Evolutionary conservation across 2,329 filamentous ascomycete genomes (phyloP).

Genomic region (Cercospora canescens): DNA sequence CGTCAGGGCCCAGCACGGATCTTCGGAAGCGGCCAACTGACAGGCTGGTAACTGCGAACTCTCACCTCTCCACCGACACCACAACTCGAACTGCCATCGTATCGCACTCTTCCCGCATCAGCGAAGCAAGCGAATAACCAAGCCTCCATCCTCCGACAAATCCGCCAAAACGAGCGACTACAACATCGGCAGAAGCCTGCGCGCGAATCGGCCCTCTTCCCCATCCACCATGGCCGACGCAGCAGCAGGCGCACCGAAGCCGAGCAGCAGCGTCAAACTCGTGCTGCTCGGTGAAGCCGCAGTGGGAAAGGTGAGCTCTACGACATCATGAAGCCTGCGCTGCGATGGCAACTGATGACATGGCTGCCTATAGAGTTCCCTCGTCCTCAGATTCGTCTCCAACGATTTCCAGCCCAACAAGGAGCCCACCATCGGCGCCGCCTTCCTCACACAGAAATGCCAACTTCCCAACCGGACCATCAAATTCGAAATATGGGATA

Average conservation of each 20-base stretch:
- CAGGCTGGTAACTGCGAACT: not conserved
- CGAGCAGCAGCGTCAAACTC: slow-evolving; percentile 99
- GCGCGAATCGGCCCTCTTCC: slow-evolving; percentile 28
- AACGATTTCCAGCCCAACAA: slow-evolving; percentile 99
- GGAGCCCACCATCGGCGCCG: slow-evolving; percentile 97
- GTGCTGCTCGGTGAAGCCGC: slow-evolving; percentile 96
- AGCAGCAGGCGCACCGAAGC: slow-evolving; percentile 66
- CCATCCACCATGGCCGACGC: slow-evolving; percentile 19
- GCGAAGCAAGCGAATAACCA: not conserved
- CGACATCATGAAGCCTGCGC: not conserved
- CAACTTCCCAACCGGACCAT: slow-evolving; percentile 84
- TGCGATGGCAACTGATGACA: slow-evolving; percentile 1
- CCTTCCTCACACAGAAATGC: slow-evolving; percentile 98
- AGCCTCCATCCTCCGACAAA: not conserved
- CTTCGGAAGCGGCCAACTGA: not conserved
- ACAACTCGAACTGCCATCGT: not conserved
- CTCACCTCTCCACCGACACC: not conserved
- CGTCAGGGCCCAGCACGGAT: not conserved
- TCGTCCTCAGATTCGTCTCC: slow-evolving; percentile 98
- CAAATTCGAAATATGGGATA: slow-evolving; percentile 85
- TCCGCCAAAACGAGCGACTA: slow-evolving; percentile 30
- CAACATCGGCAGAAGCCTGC: slow-evolving; percentile 32
- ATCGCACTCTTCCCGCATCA: not conserved
- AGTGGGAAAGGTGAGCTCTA: slow-evolving; percentile 81
- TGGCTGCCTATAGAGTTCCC: slow-evolving; percentile 69